A percentile compares a stretch with the other conserved stretches of the same genome.
Conservation (phyloP, 2,329 filamentous ascomycete genomes). For the Atkinsonella texensis region DNA sequence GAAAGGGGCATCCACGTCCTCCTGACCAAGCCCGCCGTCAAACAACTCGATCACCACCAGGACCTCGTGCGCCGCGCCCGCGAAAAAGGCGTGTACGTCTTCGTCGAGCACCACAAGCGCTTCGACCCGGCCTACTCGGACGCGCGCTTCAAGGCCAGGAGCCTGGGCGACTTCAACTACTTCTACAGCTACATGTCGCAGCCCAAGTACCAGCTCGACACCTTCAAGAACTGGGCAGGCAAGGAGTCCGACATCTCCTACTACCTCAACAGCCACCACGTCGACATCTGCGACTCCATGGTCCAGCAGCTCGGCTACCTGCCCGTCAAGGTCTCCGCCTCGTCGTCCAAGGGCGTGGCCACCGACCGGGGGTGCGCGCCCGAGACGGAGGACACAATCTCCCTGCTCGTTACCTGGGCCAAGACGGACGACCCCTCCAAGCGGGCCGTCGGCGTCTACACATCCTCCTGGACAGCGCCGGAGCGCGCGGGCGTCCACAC, state of each 20-base stretch:
- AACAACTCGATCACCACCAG: constrained; percentile 69
- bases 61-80: constrained; percentile 59
- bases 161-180: constrained; percentile 91
- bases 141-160: constrained; percentile 63
- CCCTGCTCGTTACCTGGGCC: constrained; percentile 78
- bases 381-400: constrained; percentile 87
- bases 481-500: constrained; percentile 90
- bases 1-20: constrained; percentile 80
- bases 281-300: constrained; percentile 90
- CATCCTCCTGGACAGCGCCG: constrained; percentile 87
- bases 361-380: constrained; percentile 65
- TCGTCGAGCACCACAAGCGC: constrained; percentile 93
- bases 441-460: constrained; percentile 79
- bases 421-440: constrained; percentile 57
- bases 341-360: constrained; percentile 67
- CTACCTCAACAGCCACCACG: constrained; percentile 90
- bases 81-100: constrained; percentile 74
- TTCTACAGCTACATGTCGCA: constrained; percentile 97
- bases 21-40: constrained; percentile 88
- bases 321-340: constrained; percentile 68
- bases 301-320: constrained; percentile 59
- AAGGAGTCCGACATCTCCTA: constrained; percentile 89
- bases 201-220: constrained; percentile 82
- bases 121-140: constrained; percentile 90
- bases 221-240: constrained; percentile 90